Evolutionary conservation across 257 asterid genomes (phyloP).

Genomic region (Nicotiana tabacum): DNA sequence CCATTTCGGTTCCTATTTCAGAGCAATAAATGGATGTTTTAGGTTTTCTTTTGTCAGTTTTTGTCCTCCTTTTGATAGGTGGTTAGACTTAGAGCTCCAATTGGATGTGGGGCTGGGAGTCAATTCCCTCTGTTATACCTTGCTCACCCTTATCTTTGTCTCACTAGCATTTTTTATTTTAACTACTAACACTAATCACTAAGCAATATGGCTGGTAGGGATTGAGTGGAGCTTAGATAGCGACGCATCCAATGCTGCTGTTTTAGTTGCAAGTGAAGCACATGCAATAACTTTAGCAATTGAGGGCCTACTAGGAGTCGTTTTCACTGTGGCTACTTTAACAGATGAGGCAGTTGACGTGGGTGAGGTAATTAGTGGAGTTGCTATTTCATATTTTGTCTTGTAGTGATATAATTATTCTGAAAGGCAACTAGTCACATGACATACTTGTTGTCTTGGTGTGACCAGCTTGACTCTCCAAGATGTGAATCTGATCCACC

Average conservation of each 20-base stretch:
- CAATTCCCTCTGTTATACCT: not conserved
- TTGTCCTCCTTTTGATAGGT: not conserved
- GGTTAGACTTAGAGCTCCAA: conserved; percentile 1
- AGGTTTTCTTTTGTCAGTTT: not conserved
- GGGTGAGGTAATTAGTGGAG: conserved; percentile 67
- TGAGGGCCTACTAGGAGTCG: conserved; percentile 93
- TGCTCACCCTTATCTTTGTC: not conserved
- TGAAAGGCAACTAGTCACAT: not conserved
- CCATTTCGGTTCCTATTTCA: not conserved
- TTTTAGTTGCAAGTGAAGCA: conserved; percentile 98
- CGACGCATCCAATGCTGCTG: conserved; percentile 94
- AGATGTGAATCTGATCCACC: conserved; percentile 72
- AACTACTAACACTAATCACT: not conserved
- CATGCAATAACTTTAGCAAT: conserved; percentile 95
- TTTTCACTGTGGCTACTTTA: conserved; percentile 92
- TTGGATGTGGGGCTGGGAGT: not conserved
- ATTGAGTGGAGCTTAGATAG: conserved; percentile 97
- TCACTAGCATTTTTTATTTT: not conserved
- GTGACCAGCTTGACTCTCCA: conserved; percentile 84
- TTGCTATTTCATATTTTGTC: not conserved
- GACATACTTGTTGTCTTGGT: conserved; percentile 31
- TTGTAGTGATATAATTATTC: too few relatives aligned
- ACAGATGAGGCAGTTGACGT: conserved; percentile 94
- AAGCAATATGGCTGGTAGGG: conserved; percentile 44
- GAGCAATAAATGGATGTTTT: not conserved